Conservation (phyloP, 75 land plant species). For the Pseudotsuga menziesii region DNA sequence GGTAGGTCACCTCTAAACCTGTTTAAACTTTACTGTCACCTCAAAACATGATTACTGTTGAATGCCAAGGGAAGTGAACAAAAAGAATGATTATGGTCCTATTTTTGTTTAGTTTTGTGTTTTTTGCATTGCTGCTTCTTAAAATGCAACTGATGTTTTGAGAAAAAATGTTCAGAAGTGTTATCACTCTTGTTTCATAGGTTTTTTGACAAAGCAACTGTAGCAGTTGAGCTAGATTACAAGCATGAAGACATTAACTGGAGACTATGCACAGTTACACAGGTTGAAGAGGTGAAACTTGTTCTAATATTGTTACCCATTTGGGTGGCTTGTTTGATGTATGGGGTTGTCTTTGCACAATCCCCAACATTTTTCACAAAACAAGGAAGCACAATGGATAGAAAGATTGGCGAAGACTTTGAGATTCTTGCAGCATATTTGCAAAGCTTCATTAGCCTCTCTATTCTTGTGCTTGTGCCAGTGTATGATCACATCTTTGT, state of each 20-base stretch:
- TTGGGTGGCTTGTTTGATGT: constrained; percentile 34
- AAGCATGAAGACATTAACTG: constrained; percentile 4
- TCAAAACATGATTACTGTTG: background rate
- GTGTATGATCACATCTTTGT: constrained; percentile 47
- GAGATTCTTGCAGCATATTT: constrained; percentile 45
- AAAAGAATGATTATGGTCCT: no score
- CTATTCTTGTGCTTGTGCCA: constrained; percentile 33
- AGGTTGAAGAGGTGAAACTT: constrained; percentile 43
- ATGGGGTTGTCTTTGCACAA: constrained; percentile 36
- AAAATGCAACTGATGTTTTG: background rate
- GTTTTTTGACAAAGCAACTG: constrained; percentile 43
- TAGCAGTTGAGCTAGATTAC: background rate
- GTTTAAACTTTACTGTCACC: no score
- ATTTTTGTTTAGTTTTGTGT: background rate
- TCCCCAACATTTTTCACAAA: constrained; percentile 28
- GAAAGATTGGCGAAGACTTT: constrained; percentile 22
- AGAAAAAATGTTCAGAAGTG: background rate
- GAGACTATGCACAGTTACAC: constrained; percentile 27
- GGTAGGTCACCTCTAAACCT: constrained; percentile 19
- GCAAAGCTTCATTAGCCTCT: constrained; percentile 17
- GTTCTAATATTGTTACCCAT: constrained; percentile 40
- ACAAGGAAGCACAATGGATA: constrained; percentile 47
- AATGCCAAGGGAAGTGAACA: background rate
- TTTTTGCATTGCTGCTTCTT: background rate
- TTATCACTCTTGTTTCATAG: constrained; percentile 13